Conservation (phyloP, 768 basidiomycete species). For the Sporobolomyces pararoseus region DNA sequence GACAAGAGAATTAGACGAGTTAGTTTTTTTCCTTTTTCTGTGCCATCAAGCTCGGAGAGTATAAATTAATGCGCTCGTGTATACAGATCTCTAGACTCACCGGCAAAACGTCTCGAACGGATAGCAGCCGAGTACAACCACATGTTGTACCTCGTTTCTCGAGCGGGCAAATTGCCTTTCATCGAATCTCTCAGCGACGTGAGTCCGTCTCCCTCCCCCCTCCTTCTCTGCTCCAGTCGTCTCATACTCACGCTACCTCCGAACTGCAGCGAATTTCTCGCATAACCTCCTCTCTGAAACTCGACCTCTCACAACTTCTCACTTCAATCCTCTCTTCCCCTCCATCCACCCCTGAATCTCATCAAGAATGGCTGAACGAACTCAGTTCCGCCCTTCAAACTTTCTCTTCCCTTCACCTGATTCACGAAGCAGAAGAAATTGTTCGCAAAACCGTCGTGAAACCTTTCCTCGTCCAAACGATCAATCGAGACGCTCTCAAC, state of each 20-base stretch:
- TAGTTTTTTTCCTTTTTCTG: no score
- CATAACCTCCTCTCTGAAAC: constrained; percentile 76
- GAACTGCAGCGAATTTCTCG: constrained; percentile 67
- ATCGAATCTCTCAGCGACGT: constrained; percentile 84
- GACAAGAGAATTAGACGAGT: constrained; percentile 22
- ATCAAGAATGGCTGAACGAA: constrained; percentile 60
- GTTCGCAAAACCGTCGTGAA: constrained; percentile 67
- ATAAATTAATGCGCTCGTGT: no score
- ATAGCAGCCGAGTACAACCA: constrained; percentile 90
- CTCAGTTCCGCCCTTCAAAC: constrained; percentile 72
- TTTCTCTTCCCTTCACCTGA: constrained; percentile 71
- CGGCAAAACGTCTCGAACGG: constrained; percentile 63
- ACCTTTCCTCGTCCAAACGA: constrained; percentile 64
- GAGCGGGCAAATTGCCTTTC: constrained; percentile 79
- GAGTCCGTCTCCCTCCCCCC: constrained; percentile 48
- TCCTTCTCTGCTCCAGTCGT: constrained; percentile 46
- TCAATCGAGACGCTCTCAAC: constrained; percentile 39
- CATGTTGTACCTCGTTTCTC: constrained; percentile 79
- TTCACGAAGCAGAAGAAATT: constrained; percentile 85
- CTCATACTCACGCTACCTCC: not conserved
- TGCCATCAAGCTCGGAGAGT: no score
- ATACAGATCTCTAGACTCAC: constrained; percentile 50
- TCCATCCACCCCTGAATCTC: constrained; percentile 44
- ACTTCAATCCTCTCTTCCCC: constrained; percentile 56
- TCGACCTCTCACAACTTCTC: constrained; percentile 80